Percentiles rank a stretch among this genome's conserved stretches.
phyloP scores from a whole-genome alignment of 345 rosid genomes.

The Hirschfeldia incana region DNA sequence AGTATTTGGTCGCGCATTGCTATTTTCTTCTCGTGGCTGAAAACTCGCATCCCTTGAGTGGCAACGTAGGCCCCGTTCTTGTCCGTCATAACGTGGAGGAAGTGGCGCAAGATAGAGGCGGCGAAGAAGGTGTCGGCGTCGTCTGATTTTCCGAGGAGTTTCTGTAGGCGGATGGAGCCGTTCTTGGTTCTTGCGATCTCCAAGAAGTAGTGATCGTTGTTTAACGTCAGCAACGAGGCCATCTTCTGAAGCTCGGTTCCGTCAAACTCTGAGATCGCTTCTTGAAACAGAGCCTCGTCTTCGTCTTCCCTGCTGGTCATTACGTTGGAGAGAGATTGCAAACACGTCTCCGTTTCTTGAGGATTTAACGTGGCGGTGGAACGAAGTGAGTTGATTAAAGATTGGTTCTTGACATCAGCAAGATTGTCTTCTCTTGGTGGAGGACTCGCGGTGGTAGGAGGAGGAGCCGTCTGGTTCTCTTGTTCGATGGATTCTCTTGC shows the following conservation, averaged over 20 bases:
- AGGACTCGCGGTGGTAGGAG: neutral
- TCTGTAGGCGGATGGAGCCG: constrained; percentile 16
- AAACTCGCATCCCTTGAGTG: neutral
- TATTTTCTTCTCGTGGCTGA: neutral
- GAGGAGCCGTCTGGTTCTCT: neutral
- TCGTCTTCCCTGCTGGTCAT: constrained; percentile 15
- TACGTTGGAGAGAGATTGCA: neutral
- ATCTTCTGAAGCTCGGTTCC: neutral
- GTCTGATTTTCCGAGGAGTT: neutral
- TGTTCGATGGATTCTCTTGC: neutral
- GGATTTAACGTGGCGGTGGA: neutral
- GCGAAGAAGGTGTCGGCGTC: neutral
- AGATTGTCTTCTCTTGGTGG: neutral
- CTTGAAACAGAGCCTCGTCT: neutral
- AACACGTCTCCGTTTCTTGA: neutral
- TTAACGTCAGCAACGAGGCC: constrained; percentile 3
- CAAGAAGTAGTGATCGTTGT: neutral
- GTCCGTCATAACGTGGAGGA: constrained; percentile 5
- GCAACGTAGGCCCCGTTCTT: neutral
- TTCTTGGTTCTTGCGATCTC: neutral
- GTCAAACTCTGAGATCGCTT: neutral
- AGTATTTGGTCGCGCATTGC: neutral
- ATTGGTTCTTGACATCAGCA: neutral
- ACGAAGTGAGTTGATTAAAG: neutral
- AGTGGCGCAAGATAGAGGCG: neutral